Conservation (phyloP, 768 basidiomycete species). For the Lepiota brunneoincarnata region DNA sequence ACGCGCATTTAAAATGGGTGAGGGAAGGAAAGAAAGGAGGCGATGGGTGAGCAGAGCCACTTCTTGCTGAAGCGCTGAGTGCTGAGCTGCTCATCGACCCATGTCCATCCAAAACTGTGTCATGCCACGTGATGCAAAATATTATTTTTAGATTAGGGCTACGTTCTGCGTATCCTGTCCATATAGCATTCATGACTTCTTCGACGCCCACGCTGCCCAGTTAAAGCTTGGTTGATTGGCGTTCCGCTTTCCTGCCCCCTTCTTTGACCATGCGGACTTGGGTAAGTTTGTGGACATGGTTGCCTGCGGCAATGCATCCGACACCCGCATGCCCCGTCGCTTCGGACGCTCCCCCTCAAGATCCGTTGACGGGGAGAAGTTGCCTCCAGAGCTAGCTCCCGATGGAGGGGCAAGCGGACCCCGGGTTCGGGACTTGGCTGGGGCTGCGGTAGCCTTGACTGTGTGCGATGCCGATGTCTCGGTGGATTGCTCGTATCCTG, state of each 20-base stretch:
- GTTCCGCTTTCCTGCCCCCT: not conserved
- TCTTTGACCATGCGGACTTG: not conserved
- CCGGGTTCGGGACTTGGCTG: not conserved
- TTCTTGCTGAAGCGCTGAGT: not conserved
- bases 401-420: not conserved
- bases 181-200: not conserved
- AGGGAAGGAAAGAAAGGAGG: not conserved
- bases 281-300: not conserved
- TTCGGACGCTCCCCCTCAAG: not conserved
- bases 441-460: not conserved
- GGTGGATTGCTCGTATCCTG: not conserved
- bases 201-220: constrained; percentile 11
- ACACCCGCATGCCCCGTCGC: not conserved
- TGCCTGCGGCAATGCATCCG: not conserved
- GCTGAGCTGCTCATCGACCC: not conserved
- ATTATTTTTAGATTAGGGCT: not conserved
- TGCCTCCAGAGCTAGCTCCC: not conserved
- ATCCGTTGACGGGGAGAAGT: not conserved
- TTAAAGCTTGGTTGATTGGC: constrained; percentile 2
- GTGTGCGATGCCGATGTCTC: not conserved
- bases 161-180: not conserved
- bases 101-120: too few relatives aligned
- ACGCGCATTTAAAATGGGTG: constrained; percentile 7
- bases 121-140: constrained; percentile 7
- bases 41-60: not conserved